These are phyloP conservation scores for Pseudozyma hubeiensis DNA, from an alignment of 1,284 basidiomycete species.

Conservation along the genomic window DNA sequence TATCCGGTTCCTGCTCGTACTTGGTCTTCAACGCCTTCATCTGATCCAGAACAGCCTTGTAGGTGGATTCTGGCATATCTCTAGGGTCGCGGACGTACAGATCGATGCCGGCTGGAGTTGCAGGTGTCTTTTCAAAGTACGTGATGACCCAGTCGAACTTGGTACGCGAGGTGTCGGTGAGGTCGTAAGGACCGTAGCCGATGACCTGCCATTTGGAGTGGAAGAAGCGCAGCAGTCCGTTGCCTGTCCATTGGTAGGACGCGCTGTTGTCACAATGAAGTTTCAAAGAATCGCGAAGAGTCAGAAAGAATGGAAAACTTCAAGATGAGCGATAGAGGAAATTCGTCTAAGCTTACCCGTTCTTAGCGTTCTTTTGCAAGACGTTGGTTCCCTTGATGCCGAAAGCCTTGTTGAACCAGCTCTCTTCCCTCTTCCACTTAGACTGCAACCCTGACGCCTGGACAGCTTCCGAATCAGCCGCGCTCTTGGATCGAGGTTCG, in stretches of 20 bases:
- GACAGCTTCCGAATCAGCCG: conserved; percentile 4
- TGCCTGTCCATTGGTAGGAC: conserved; percentile 51
- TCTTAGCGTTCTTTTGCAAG: conserved; percentile 40
- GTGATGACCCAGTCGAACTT: conserved; percentile 49
- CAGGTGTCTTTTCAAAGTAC: conserved; percentile 51
- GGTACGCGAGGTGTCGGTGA: conserved; percentile 26
- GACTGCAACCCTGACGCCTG: conserved; percentile 11
- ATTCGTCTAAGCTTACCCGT: conserved; percentile 31
- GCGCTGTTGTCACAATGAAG: conserved; percentile 16
- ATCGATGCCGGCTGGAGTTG: conserved; percentile 44
- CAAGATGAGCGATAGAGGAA: not conserved
- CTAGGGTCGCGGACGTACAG: conserved; percentile 44
- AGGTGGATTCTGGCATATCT: conserved; percentile 31
- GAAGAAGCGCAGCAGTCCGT: conserved; percentile 45
- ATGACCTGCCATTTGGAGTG: conserved; percentile 53
- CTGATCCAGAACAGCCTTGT: conserved; percentile 22
- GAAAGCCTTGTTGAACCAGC: conserved; percentile 38
- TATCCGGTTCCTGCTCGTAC: conserved; percentile 27
- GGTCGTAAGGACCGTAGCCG: conserved; percentile 50
- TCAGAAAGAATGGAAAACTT: not conserved
- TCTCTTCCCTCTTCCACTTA: conserved; percentile 43
- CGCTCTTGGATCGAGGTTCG: conserved; percentile 27
- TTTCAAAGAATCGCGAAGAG: not conserved
- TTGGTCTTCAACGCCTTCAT: conserved; percentile 30
- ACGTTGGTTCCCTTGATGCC: conserved; percentile 52